A percentile compares a stretch with the other conserved stretches of the same genome.
These are phyloP conservation scores for Bruguiera sexangula DNA, from an alignment of 345 rosid genomes.

Conservation along the genomic window DNA sequence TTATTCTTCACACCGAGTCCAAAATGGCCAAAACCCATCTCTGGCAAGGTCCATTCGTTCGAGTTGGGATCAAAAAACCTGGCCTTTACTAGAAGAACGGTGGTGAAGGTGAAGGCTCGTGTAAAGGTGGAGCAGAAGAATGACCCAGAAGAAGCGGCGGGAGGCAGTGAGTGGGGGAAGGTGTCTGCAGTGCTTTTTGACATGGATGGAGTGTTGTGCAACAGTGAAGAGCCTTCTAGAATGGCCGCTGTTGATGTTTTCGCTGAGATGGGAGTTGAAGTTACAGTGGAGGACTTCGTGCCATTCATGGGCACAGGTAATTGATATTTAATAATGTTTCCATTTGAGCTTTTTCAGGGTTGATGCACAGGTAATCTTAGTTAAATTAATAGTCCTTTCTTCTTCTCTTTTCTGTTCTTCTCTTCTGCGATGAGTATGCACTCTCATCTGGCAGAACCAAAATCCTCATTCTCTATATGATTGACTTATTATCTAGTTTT, in stretches of 20 bases:
- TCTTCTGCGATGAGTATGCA: too few species aligned
- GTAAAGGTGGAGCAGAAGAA: constrained; percentile 41
- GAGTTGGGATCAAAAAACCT: constrained; percentile 21
- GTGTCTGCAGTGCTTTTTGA: constrained; percentile 90
- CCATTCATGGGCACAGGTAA: constrained; percentile 92
- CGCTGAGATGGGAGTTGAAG: constrained; percentile 81
- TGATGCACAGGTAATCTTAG: too few species aligned
- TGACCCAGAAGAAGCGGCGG: constrained; percentile 12
- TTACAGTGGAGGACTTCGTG: constrained; percentile 73
- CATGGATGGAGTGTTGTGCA: constrained; percentile 89
- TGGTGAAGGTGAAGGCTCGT: constrained; percentile 44
- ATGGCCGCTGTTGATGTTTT: constrained; percentile 84
- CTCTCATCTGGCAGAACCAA: too few species aligned
- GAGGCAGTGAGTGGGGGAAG: constrained; percentile 55
- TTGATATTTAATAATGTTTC: neutral
- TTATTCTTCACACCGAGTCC: constrained; percentile 28
- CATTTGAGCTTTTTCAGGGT: neutral
- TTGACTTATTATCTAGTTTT: too few species aligned
- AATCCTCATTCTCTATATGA: too few species aligned
- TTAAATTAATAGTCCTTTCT: too few species aligned
- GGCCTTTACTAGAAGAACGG: constrained; percentile 23
- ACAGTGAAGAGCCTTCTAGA: constrained; percentile 89
- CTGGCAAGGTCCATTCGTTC: constrained; percentile 17
- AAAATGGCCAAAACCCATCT: constrained; percentile 28
- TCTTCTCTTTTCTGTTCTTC: too few species aligned